Percentiles rank a stretch among this genome's conserved stretches.
Evolutionary conservation across 805 yeast species (phyloP).

Genomic region (Candida sanyiensis): DNA sequence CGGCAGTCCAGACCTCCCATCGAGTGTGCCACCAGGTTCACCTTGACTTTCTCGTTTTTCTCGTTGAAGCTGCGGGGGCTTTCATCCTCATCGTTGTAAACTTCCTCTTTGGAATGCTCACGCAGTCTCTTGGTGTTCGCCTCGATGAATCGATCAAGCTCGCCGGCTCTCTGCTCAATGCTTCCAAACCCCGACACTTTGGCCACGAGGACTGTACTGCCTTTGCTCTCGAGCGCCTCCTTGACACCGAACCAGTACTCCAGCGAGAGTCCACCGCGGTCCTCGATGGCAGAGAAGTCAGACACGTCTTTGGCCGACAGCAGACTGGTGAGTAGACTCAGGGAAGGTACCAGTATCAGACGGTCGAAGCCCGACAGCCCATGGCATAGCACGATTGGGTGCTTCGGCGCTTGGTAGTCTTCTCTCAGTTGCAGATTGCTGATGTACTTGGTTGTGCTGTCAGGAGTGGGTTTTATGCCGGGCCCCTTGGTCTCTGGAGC

Average conservation of each 20-base stretch:
- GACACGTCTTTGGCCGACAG: slow-evolving; percentile 12
- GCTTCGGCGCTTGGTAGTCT: slow-evolving; percentile 51
- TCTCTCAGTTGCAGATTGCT: slow-evolving; percentile 24
- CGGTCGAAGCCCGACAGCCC: slow-evolving; percentile 82
- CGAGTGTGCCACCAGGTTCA: slow-evolving; percentile 81
- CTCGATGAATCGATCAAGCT: slow-evolving; percentile 46
- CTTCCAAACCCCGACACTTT: slow-evolving; percentile 80
- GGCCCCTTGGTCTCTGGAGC: slow-evolving; percentile 6
- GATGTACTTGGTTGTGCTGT: slow-evolving; percentile 13
- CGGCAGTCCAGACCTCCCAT: slow-evolving; percentile 93
- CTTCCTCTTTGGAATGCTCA: slow-evolving; percentile 19
- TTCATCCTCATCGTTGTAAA: slow-evolving; percentile 19
- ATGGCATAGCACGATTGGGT: slow-evolving; percentile 79
- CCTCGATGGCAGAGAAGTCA: slow-evolving; percentile 18
- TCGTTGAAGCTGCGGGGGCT: slow-evolving; percentile 12
- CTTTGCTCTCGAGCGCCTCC: slow-evolving; percentile 51
- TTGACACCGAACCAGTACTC: slow-evolving; percentile 84
- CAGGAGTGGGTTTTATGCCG: slow-evolving; percentile 5
- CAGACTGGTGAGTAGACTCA: slow-evolving; percentile 26
- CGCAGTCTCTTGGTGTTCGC: slow-evolving; percentile 21
- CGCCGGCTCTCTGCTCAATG: slow-evolving; percentile 60
- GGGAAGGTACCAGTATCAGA: slow-evolving; percentile 38
- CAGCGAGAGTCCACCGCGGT: slow-evolving; percentile 36
- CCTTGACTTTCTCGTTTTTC: slow-evolving; percentile 35
- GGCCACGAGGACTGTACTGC: slow-evolving; percentile 65